Conservation (phyloP, 495 filamentous ascomycete species). For the Daldinia bambusicola region DNA sequence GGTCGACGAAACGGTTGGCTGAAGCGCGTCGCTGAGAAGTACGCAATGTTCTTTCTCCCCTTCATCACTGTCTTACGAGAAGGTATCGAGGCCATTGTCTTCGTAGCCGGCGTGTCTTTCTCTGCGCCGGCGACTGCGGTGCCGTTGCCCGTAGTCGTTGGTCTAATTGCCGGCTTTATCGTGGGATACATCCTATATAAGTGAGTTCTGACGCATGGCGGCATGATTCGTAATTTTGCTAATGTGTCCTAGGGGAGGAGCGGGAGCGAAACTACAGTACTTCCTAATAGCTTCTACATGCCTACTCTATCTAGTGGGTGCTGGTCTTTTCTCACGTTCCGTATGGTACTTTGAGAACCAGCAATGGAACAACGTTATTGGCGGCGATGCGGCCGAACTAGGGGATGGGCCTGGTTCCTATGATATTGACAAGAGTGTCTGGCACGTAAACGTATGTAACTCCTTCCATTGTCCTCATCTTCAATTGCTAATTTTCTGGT, state of each 20-base stretch:
- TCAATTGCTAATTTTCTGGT: not conserved
- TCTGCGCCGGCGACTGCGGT: slow-evolving; percentile 77
- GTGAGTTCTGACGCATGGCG: slow-evolving; percentile 58
- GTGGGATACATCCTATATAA: slow-evolving; percentile 81
- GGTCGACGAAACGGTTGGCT: slow-evolving; percentile 51
- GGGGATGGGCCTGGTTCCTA: slow-evolving; percentile 88
- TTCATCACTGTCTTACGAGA: slow-evolving; percentile 87
- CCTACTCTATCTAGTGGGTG: slow-evolving; percentile 86
- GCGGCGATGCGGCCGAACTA: slow-evolving; percentile 77
- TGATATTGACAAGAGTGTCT: slow-evolving; percentile 83
- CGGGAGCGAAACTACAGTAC: slow-evolving; percentile 72
- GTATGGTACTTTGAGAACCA: slow-evolving; percentile 78
- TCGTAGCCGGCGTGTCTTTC: slow-evolving; percentile 82
- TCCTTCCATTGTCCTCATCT: not conserved
- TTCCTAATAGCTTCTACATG: slow-evolving; percentile 86
- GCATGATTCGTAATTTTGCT: slow-evolving; percentile 18
- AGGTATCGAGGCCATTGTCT: slow-evolving; percentile 83
- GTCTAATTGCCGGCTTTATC: slow-evolving; percentile 68
- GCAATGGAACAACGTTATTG: slow-evolving; percentile 72
- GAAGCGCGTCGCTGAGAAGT: slow-evolving; percentile 76
- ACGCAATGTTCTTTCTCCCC: slow-evolving; percentile 82
- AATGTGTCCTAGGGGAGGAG: slow-evolving; percentile 54
- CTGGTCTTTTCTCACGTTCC: slow-evolving; percentile 79
- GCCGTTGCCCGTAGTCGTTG: slow-evolving; percentile 76
- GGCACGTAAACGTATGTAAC: slow-evolving; percentile 83